Evolutionary conservation across 2,329 filamentous ascomycete species (phyloP), one percentile per base, ranked within the genome.

Genomic region (Cladosporium sp.): DNA sequence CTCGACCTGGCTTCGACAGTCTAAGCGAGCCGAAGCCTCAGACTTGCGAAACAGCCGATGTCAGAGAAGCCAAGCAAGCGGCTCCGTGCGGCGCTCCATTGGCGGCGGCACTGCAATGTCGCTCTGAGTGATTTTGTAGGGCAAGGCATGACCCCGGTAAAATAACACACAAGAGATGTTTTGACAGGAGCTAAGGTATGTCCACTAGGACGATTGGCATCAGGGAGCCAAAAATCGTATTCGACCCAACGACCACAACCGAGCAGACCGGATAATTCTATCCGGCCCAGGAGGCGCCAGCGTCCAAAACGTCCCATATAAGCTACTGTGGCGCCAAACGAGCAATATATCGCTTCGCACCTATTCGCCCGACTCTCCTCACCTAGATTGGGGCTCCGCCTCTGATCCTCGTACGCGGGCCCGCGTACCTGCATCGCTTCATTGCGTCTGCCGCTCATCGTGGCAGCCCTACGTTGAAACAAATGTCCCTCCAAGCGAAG

Each of bases 381-480:
- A 50, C 11, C 31, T 50, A 50, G 43, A 50, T 50, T 50, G 18
- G 18, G 8, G 16, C 16, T 14, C 37, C 46, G 46, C 37, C 40
- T 49, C 37, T 49, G 14, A 42, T 40, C 48, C 48, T 43, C 35
- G 22, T 33, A 43, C 16, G 37, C 18, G 31, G 33, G 40, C 37
- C 40, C 22, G 38, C 18, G 32, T 50, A 43, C 40, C 31, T 50
- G 40, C 31, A 11, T 28, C 37, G 38, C 19, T 43, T n/a, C 37
- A 49, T 35, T 33, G 13, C 35, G 7, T 38, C 35, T 9, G n/a
- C 13, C 13, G 35, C 13, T 10, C 18, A 34, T 33, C 28, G 13
- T 19, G 28, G 40, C 48, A 50, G 48, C 48, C 48, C 48, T 50
- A 43, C n/a, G 38, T 50, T 50, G 48, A 50, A 50, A 50, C 48